Conservation (phyloP, 2,329 filamentous ascomycete genomes). For the Didymella glomerata region DNA sequence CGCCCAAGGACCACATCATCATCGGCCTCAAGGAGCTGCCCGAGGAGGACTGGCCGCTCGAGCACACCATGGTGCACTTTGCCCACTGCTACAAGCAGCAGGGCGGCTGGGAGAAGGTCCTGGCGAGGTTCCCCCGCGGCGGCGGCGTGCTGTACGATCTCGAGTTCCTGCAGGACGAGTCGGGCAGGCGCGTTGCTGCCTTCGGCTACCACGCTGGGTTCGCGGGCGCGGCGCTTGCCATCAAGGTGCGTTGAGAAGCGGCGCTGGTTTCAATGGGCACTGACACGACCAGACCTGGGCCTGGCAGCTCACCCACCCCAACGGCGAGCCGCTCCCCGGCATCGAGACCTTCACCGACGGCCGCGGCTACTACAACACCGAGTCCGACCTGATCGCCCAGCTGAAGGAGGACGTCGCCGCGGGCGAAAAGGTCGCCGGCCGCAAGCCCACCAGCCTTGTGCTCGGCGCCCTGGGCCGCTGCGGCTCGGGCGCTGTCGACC, state of each 20-base stretch:
- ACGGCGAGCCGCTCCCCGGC: constrained; percentile 70
- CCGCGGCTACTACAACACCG: constrained; percentile 72
- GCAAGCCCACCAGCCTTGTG: constrained; percentile 77
- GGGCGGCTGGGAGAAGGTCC: constrained; percentile 73
- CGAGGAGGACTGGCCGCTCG: constrained; percentile 50
- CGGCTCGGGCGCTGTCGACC: constrained; percentile 82
- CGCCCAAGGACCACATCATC: constrained; percentile 52
- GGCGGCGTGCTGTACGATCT: constrained; percentile 83
- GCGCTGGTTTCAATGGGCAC: neutral
- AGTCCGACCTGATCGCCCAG: constrained; percentile 74
- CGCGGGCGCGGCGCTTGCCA: constrained; percentile 57
- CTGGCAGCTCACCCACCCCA: constrained; percentile 77
- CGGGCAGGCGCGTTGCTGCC: constrained; percentile 74
- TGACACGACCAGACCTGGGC: constrained; percentile 72
- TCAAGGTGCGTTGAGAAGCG: constrained; percentile 40
- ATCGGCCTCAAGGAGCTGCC: constrained; percentile 55
- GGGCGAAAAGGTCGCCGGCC: constrained; percentile 72
- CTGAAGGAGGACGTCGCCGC: constrained; percentile 75
- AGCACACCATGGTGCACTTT: constrained; percentile 54
- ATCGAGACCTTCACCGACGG: constrained; percentile 62
- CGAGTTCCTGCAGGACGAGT: constrained; percentile 81
- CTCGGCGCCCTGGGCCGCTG: constrained; percentile 84
- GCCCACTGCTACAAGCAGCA: constrained; percentile 56
- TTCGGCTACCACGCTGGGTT: constrained; percentile 66
- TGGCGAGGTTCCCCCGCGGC: constrained; percentile 80